Evolutionary conservation across 2,329 filamentous ascomycete genomes (phyloP).

Genomic region (Chrysosphaeria jannelii): DNA sequence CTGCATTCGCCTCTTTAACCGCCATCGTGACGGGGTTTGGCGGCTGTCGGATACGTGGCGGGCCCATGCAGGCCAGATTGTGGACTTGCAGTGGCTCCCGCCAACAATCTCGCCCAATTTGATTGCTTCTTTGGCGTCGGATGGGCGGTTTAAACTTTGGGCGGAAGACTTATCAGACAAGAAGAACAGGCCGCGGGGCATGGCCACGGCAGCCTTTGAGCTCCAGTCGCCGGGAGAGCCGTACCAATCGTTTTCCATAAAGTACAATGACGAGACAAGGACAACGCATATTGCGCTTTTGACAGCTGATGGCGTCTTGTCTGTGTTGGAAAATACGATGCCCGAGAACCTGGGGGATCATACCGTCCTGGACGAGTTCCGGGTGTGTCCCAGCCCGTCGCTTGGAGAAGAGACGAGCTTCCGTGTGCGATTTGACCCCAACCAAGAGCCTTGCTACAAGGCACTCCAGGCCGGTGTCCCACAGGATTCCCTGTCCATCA

Average conservation of each 20-base stretch:
- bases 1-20: conserved; percentile 72
- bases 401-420: conserved; percentile 72
- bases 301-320: conserved; percentile 43
- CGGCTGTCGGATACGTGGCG: conserved; percentile 62
- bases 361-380: conserved; percentile 43
- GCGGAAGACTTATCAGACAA: too few relatives aligned
- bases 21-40: conserved; percentile 51
- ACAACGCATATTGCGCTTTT: conserved; percentile 70
- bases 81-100: conserved; percentile 83
- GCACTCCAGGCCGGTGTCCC: conserved; percentile 58
- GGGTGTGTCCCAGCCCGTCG: conserved; percentile 36
- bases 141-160: conserved; percentile 79
- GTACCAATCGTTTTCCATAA: conserved; percentile 63
- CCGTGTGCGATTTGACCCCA: conserved; percentile 64
- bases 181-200: conserved; percentile 19
- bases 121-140: conserved; percentile 64
- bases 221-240: conserved; percentile 27
- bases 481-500: conserved; percentile 45
- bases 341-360: conserved; percentile 57
- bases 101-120: conserved; percentile 66
- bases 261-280: conserved; percentile 44
- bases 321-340: conserved; percentile 59
- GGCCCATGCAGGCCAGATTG: conserved; percentile 68
- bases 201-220: conserved; percentile 21
- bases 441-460: conserved; percentile 49